Base-by-base conservation (phyloP, 2,329 filamentous ascomycete species). In the Pseudogymnoascus sp. region DNA sequence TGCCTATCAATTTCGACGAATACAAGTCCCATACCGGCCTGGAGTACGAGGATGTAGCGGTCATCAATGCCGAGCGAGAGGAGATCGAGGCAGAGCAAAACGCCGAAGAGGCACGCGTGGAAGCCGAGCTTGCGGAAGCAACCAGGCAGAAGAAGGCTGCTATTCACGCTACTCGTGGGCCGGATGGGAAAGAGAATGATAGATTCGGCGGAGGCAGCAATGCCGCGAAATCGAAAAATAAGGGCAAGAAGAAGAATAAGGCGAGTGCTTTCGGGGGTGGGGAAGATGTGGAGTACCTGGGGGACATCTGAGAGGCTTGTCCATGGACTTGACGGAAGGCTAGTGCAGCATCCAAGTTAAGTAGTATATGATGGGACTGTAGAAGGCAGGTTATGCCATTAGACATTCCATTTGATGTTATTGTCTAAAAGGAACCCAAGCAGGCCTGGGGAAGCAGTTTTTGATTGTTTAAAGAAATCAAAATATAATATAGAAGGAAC, bases 1-100 rank as follows among this genome's bases (percentile, higher is more conserved):
- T 79, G 31, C 77, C 80, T 47, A 85, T 88, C 67, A 80, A 86
- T 70, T 75, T 87, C 25, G 82, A 85, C 35, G 82, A 84, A 73
- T 87, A 85, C 75, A 79, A 82, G 70, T 75, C 76, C n/a, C 75
- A 79, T 59, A 81, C 82, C 0, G 80, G 79, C 28, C 71, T 77
- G 60, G 79, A 82, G 72, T 83, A 84, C 68, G 80, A 82, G 69
- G 77, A 79, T 44, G 79, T 84, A 18, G 82, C 80, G 70, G 77
- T 75, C 59, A 83, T 86, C 67, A 77, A 82, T 67, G 82, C 79
- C 8, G 84, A 86, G 72, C 80, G 77, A 60, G 73, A 73, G 21
- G 66, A 67, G 59, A 73, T 77, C 21, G 75, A 76, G 63, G 72
- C 74, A 60, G 77, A 80, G 69, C 78, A 82, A 65, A 74, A 78